Evolutionary conservation across 441 rosid genomes (phyloP).

Genomic region (Adansonia grandidieri): DNA sequence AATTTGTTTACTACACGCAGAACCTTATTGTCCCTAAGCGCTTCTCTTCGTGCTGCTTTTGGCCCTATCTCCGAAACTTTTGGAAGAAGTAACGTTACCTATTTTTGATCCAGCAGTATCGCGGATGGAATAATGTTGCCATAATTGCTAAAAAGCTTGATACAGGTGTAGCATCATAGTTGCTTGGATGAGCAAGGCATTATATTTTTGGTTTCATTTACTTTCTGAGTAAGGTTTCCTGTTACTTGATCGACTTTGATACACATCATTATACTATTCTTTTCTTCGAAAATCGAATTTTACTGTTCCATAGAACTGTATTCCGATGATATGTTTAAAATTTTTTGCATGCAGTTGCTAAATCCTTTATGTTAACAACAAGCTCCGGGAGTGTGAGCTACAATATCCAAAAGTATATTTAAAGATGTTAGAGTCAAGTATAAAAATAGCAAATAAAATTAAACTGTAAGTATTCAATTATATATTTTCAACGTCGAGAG

Average conservation of each 20-base stretch:
- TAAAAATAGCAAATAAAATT: too few species aligned
- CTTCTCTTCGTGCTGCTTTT: slow-evolving; percentile 85
- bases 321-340: not conserved
- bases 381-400: not conserved
- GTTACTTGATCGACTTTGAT: not conserved
- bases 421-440: too few species aligned
- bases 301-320: not conserved
- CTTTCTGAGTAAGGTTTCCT: not conserved
- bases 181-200: not conserved
- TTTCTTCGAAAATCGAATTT: not conserved
- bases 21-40: slow-evolving; percentile 79
- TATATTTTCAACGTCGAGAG: too few species aligned
- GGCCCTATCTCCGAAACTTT: slow-evolving; percentile 84
- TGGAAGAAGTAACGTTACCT: slow-evolving; percentile 67
- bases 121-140: slow-evolving; percentile 70
- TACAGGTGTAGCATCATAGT: not conserved
- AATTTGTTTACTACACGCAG: slow-evolving; percentile 28
- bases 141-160: slow-evolving; percentile 66
- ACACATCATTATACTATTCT: not conserved
- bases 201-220: not conserved
- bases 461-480: too few species aligned
- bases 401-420: not conserved
- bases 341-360: not conserved
- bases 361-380: not conserved
- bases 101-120: slow-evolving; percentile 75